phyloP scores from a whole-genome alignment of 2,329 filamentous ascomycete species.

The Grosmannia huntii region DNA sequence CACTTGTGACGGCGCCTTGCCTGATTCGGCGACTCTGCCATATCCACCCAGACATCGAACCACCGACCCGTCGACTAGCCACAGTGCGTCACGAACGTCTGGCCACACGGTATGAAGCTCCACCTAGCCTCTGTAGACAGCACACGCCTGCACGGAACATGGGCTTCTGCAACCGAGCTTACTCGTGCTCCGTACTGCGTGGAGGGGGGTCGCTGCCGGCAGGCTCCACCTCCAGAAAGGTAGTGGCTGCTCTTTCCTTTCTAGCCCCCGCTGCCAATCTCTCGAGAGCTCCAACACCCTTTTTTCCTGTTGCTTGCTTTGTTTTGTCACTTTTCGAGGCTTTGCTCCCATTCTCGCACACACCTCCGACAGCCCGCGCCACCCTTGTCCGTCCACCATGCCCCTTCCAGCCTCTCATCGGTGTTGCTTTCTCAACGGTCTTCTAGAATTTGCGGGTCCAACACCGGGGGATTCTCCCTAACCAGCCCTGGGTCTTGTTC shows the following conservation, averaged over 20 bases:
- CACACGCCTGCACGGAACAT: background rate
- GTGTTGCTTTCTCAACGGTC: conserved; percentile 32
- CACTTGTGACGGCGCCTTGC: background rate
- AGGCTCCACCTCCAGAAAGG: conserved; percentile 10
- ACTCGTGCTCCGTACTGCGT: background rate
- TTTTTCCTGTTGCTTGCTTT: conserved; percentile 2
- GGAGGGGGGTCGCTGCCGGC: conserved; percentile 8
- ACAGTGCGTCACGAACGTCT: background rate
- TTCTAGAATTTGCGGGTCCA: conserved; percentile 33
- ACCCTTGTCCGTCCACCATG: conserved; percentile 23
- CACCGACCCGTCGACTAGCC: background rate
- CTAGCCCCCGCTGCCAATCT: conserved; percentile 12
- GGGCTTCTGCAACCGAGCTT: conserved; percentile 12
- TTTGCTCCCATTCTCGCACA: background rate
- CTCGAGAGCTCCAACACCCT: conserved; percentile 1
- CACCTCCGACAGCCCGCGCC: background rate
- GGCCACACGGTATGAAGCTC: background rate
- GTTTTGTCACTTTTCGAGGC: background rate
- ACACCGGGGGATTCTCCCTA: conserved; percentile 31
- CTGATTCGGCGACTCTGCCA: background rate
- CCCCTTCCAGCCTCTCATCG: conserved; percentile 23
- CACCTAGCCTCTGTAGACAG: background rate
- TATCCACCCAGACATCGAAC: background rate
- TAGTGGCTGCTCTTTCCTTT: conserved; percentile 10
- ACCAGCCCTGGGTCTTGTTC: background rate